Percentiles rank a stretch among this genome's conserved stretches.
These are phyloP conservation scores for Singerocomus inundabilis DNA, from an alignment of 1,284 basidiomycete genomes.

Conservation along the genomic window DNA sequence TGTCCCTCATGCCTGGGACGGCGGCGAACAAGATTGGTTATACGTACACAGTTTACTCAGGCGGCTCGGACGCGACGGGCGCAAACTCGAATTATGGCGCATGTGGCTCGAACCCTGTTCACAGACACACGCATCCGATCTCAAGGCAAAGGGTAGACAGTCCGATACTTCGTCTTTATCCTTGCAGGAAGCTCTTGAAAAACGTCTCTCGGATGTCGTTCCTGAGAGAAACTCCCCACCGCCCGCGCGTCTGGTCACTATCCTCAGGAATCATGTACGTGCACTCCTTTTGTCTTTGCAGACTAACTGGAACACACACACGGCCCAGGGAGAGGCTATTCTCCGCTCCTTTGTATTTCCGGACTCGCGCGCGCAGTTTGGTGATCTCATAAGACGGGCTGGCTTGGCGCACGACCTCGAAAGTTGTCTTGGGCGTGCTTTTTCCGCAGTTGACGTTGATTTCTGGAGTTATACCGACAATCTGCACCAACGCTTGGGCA, in stretches of 20 bases:
- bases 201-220: constrained; percentile 9
- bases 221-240: constrained; percentile 31
- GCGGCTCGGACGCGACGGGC: constrained; percentile 58
- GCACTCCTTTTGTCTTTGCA: background rate
- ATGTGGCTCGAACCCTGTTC: constrained; percentile 50
- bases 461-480: constrained; percentile 52
- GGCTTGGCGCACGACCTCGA: constrained; percentile 45
- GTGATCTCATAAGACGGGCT: constrained; percentile 48
- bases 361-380: constrained; percentile 63
- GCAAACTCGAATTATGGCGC: constrained; percentile 70
- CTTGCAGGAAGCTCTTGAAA: constrained; percentile 27
- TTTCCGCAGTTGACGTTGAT: constrained; percentile 39
- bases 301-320: constrained; percentile 5
- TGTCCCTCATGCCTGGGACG: constrained; percentile 41
- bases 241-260: constrained; percentile 43
- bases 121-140: constrained; percentile 5
- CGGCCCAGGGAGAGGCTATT: constrained; percentile 50
- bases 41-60: constrained; percentile 54
- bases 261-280: constrained; percentile 62
- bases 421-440: constrained; percentile 30
- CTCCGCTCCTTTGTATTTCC: constrained; percentile 64
- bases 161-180: constrained; percentile 38
- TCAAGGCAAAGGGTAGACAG: constrained; percentile 39
- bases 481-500: constrained; percentile 6
- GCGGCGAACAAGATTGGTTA: constrained; percentile 59